Evolutionary conservation across 2,329 filamentous ascomycete species (phyloP), one percentile per base, ranked within the genome.

Genomic region (Aureobasidium sp.): DNA sequence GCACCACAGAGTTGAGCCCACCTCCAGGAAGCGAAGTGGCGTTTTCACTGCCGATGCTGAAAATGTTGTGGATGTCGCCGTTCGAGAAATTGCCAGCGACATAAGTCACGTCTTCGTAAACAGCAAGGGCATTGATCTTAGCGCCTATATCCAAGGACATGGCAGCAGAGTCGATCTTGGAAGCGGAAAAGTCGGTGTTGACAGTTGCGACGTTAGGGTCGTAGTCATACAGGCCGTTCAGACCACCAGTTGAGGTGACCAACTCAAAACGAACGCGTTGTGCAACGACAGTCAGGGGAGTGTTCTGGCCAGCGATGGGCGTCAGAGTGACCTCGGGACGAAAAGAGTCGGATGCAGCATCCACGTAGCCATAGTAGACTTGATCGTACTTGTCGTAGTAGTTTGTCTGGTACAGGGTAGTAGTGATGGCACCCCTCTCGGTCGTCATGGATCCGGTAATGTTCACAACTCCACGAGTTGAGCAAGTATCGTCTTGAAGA

Each of bases 341-440:
- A 78, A 96, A 96, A 21, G 81, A 82, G 64, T 77, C 78, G 10
- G 83, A 86, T 57, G 82, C 85, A 58, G 86, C 85, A 69, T 97
- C 90, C 58, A 99, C 84, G 65, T 85, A 85, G 49, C 92, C 94
- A 65, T 87, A 88, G 74, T 91, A 96, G 61, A 99, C 85, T 66
- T 89, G 86, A 70, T 99, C 94, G 69, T 95, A 97, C 74, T 99
- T 99, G 78, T 97, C 93, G 72, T 87, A 95, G 71, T 95, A 83
- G 75, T 99, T 99, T 19, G 92, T 96, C 74, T 99, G 94, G 70
- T 83, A 95, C 8, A 96, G 76, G 0, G 82, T 80, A 0, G 79
- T 83, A 29, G 83, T 80, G 61, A 85, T 79, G 5, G 82, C 77
- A 35, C 57, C 75, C 66, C 67, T 73, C 69, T 60, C 74, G 68